Conservation (phyloP, 2,329 filamentous ascomycete genomes). For the Curvularia spicifera region DNA sequence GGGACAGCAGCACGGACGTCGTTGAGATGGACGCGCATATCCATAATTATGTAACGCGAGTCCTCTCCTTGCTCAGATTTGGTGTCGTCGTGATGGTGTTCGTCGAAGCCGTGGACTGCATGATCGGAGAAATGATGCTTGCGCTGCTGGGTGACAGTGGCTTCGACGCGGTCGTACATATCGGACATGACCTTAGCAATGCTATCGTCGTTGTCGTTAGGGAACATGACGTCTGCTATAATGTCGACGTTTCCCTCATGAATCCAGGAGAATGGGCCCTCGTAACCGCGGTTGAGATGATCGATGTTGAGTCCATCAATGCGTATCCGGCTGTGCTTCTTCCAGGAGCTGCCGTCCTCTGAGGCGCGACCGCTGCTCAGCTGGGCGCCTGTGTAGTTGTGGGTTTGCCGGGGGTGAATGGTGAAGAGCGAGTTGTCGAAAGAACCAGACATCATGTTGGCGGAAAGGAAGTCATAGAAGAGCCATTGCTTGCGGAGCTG, state of each 20-base stretch:
- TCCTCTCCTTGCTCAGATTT: conserved; percentile 56
- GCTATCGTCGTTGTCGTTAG: conserved; percentile 83
- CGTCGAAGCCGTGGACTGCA: conserved; percentile 40
- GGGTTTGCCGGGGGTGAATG: conserved; percentile 90
- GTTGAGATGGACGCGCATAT: conserved; percentile 92
- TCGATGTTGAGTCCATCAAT: conserved; percentile 96
- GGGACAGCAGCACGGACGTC: conserved; percentile 92
- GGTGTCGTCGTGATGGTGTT: conserved; percentile 29
- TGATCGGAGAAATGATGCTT: conserved; percentile 48
- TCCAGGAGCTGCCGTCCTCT: conserved; percentile 77
- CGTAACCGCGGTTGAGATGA: conserved; percentile 89
- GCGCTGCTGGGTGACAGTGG: conserved; percentile 82
- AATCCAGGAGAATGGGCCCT: conserved; percentile 97
- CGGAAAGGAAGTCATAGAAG: conserved; percentile 95
- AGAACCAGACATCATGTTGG: conserved; percentile 94
- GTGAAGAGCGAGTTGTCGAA: conserved; percentile 97
- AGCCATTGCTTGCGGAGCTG: conserved; percentile 94
- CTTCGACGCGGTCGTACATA: conserved; percentile 94
- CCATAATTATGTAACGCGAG: conserved; percentile 86
- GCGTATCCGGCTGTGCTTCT: conserved; percentile 90
- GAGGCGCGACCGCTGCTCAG: conserved; percentile 63
- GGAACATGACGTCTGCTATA: conserved; percentile 93
- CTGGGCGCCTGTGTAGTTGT: conserved; percentile 74
- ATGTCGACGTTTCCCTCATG: conserved; percentile 97
- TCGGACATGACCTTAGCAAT: conserved; percentile 95